Evolutionary conservation across 2,329 filamentous ascomycete species (phyloP).

Genomic region (Penicillium griseofulvum): DNA sequence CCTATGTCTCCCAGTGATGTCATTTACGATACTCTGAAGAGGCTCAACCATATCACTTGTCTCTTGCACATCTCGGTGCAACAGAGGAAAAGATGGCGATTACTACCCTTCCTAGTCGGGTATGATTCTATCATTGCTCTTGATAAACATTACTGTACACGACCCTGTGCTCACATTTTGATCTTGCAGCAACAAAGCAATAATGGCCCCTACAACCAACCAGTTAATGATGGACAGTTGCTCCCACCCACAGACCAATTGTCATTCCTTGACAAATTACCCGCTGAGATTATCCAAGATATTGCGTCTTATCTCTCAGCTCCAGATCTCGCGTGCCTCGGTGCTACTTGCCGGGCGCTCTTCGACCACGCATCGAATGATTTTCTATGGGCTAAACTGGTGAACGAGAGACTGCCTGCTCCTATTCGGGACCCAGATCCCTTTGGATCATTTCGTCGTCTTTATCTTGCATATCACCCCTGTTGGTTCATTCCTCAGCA

Average conservation of each 20-base stretch:
- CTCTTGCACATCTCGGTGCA: not conserved
- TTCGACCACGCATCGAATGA: constrained; percentile 62
- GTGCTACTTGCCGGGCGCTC: constrained; percentile 60
- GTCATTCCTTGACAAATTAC: constrained; percentile 51
- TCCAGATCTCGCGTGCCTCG: constrained; percentile 60
- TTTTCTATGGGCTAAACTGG: constrained; percentile 66
- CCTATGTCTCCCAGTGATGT: constrained; percentile 16
- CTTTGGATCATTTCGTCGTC: constrained; percentile 63
- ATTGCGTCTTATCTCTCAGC: constrained; percentile 67
- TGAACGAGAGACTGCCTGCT: constrained; percentile 66
- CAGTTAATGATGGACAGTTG: constrained; percentile 5
- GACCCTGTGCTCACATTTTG: not conserved
- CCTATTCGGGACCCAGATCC: constrained; percentile 57
- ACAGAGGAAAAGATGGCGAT: not conserved
- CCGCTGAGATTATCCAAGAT: constrained; percentile 71
- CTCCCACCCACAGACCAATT: not conserved
- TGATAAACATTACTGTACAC: not conserved
- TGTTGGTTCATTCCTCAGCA: constrained; percentile 80
- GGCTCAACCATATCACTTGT: constrained; percentile 3
- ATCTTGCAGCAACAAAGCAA: not conserved
- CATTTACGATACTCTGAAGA: constrained; percentile 14
- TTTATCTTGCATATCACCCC: constrained; percentile 72
- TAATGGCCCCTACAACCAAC: not conserved
- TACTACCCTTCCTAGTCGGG: not conserved
- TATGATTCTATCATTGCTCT: not conserved